A percentile compares a stretch with the other conserved stretches of the same genome.
phyloP scores from a whole-genome alignment of 208 protist genomes.

The Angomonas ambiguus region DNA sequence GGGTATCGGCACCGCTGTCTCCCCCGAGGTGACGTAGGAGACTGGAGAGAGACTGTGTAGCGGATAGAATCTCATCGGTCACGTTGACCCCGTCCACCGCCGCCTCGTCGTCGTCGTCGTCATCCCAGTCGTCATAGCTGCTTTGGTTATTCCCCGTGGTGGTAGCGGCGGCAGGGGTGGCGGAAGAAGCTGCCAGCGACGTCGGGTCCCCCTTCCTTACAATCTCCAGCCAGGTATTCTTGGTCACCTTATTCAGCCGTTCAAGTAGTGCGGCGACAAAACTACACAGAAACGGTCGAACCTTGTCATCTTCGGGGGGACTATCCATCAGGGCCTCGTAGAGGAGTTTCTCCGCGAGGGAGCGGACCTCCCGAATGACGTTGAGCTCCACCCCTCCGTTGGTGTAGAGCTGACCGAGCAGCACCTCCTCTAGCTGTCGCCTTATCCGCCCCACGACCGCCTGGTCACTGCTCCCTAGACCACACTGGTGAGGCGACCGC shows the following conservation, averaged over 20 bases:
- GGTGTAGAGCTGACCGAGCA: conserved; percentile 28
- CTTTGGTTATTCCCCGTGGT: neutral
- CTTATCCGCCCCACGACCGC: no score
- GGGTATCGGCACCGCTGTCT: neutral
- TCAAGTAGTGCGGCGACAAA: neutral
- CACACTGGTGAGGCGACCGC: neutral
- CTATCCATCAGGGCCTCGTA: neutral
- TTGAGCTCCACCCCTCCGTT: conserved; percentile 45
- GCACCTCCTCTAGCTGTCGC: neutral
- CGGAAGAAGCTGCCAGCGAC: neutral
- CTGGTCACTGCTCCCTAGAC: neutral
- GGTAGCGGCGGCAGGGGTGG: neutral
- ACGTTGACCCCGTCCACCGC: conserved; percentile 30
- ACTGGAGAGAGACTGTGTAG: conserved; percentile 18
- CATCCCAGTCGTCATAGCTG: conserved; percentile 41
- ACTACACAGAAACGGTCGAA: neutral
- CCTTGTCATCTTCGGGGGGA: neutral
- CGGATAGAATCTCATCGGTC: conserved; percentile 27
- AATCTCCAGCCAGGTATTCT: neutral
- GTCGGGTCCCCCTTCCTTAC: neutral
- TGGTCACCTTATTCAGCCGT: neutral
- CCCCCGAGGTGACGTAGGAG: conserved; percentile 17
- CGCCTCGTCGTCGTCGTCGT: conserved; percentile 30
- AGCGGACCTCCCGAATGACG: conserved; percentile 43
- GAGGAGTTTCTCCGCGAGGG: conserved; percentile 37